Evolutionary conservation across 192 early-diverging fungal genomes (phyloP), one percentile per base, ranked within the genome.

Genomic region (Funneliformis geosporum): DNA sequence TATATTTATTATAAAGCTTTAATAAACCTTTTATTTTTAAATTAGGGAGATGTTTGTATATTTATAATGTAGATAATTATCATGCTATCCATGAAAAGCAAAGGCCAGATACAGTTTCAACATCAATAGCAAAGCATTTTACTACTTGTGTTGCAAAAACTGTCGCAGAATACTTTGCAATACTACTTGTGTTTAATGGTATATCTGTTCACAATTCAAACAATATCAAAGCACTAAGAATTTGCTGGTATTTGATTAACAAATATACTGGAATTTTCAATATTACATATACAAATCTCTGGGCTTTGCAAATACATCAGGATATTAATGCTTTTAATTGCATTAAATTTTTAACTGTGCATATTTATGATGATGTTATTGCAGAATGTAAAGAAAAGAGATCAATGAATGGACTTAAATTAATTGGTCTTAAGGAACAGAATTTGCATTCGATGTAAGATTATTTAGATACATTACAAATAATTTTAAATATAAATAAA

Each of bases 51-150:
- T n/a, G n/a, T n/a, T n/a, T n/a, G n/a, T n/a, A n/a, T 43, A 42
- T 72, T 42, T 50, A 47, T 23, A 47, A 72, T 2, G 23, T 72
- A 6, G 70, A 72, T 72, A n/a, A 72, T 25, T 72, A 47, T 16
- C 70, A 72, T 25, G 5, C 5, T 18, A 72, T 72, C 23, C 70
- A 72, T 25, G 44, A 72, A 25, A 47, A 72, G 12, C 21, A 40
- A 18, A 42, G 39, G 23, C 12, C 42, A 6, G 70, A 72, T 72
- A 72, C 70, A 14, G n/a, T 67, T 43, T 44, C 68, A 42, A 70
- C 68, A n/a, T 60, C 47, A 25, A 60, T 28, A 10, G 72, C 55
- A 12, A 61, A 28, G 14, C 55, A 75, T 60, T 39, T 75, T 11
- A 38, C 59, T 60, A 75, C 55, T 4, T 50, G n/a, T 33, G 25